Percentiles rank a stretch among this genome's conserved stretches.
Conservation (phyloP, 345 rosid genomes). For the Linum lewisii region DNA sequence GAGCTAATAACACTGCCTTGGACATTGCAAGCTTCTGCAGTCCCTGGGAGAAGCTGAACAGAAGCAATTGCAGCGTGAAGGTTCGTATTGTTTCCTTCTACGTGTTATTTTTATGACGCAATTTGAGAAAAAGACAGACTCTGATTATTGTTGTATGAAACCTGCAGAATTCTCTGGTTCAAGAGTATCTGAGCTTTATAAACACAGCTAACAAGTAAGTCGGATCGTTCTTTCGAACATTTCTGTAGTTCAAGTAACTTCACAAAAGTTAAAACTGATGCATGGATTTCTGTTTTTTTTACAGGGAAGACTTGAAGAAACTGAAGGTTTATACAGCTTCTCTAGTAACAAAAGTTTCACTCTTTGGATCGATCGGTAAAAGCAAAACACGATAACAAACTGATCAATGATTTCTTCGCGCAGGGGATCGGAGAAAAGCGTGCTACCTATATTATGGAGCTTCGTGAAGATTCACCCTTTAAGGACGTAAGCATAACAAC, state of each 20-base stretch:
- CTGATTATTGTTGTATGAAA: background rate
- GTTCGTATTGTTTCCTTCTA: conserved; percentile 17
- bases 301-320: conserved; percentile 66
- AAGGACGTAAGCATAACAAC: conserved; percentile 32
- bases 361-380: background rate
- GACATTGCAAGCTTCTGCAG: conserved; percentile 19
- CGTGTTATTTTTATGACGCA: background rate
- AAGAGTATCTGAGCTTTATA: conserved; percentile 50
- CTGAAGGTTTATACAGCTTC: conserved; percentile 42
- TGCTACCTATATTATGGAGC: conserved; percentile 53
- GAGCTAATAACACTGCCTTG: conserved; percentile 9
- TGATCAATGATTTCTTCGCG: conserved; percentile 2
- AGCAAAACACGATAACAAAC: background rate
- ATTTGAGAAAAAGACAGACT: too few relatives aligned
- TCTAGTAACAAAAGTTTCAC: background rate
- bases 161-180: conserved; percentile 46
- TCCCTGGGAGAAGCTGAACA: conserved; percentile 46
- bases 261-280: background rate
- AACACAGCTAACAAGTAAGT: conserved; percentile 69
- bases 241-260: background rate
- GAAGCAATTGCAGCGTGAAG: conserved; percentile 38
- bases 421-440: conserved; percentile 87
- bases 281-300: background rate
- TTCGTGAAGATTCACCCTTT: conserved; percentile 57
- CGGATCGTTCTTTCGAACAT: background rate